Percentiles rank a stretch among this genome's conserved stretches.
phyloP scores from a whole-genome alignment of 1,284 basidiomycete species.

The Apiotrichum porosum region DNA sequence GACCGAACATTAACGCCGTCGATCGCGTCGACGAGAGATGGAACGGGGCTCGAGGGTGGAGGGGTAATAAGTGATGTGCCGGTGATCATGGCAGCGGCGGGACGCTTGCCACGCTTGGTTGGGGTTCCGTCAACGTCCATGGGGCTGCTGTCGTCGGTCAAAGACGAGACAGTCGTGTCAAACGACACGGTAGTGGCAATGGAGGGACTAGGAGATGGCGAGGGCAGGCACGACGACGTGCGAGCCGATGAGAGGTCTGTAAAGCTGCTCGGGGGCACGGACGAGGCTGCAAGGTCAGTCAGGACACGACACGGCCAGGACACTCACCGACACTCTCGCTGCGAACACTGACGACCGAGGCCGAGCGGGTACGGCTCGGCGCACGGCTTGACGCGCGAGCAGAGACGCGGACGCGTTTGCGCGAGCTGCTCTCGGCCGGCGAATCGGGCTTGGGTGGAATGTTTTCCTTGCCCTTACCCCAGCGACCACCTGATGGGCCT shows the following conservation, averaged over 20 bases:
- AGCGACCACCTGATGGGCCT: slow-evolving; percentile 17
- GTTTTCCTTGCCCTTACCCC: slow-evolving; percentile 45
- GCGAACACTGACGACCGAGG: slow-evolving; percentile 37
- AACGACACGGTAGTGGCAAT: slow-evolving; percentile 26
- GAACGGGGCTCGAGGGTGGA: slow-evolving; percentile 26
- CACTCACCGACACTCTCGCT: slow-evolving; percentile 33
- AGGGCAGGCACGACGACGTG: slow-evolving; percentile 24
- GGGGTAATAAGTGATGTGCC: slow-evolving; percentile 25
- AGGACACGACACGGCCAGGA: slow-evolving; percentile 11
- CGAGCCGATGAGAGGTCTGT: slow-evolving; percentile 3
- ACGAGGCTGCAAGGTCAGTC: neutral
- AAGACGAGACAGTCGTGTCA: slow-evolving; percentile 12
- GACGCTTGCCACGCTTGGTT: slow-evolving; percentile 23
- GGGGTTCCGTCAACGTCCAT: slow-evolving; percentile 30
- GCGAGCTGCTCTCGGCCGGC: slow-evolving; percentile 12
- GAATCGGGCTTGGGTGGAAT: slow-evolving; percentile 34
- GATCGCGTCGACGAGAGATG: slow-evolving; percentile 6
- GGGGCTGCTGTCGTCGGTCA: slow-evolving; percentile 18
- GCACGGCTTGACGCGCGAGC: neutral
- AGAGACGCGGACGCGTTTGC: slow-evolving; percentile 33
- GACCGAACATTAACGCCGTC: slow-evolving; percentile 6
- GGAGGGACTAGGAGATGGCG: slow-evolving; percentile 36
- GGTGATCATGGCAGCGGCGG: neutral
- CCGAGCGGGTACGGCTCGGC: slow-evolving; percentile 26
- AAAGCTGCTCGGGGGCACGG: neutral